These are phyloP conservation scores for Entomortierella lignicola DNA, from an alignment of 192 early-diverging fungal species.

Conservation along the genomic window DNA sequence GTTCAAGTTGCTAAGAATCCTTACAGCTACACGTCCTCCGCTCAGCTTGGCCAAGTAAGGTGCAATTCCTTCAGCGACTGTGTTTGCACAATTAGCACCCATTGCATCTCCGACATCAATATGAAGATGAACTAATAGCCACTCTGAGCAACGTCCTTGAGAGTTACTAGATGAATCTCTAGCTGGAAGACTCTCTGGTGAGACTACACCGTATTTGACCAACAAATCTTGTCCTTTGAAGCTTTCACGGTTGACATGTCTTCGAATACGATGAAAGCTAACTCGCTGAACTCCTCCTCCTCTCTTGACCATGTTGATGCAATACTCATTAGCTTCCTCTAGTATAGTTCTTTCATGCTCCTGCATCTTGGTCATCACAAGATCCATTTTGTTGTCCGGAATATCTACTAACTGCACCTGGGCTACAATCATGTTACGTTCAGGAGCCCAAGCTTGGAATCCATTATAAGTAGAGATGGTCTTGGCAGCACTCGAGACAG, in stretches of 20 bases:
- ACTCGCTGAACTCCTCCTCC: conserved; percentile 76
- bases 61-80: conserved; percentile 77
- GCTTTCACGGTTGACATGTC: conserved; percentile 32
- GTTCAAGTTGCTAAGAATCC: conserved; percentile 78
- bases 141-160: conserved; percentile 50
- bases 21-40: conserved; percentile 68
- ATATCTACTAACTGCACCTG: conserved; percentile 74
- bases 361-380: conserved; percentile 55
- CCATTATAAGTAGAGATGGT: conserved; percentile 67
- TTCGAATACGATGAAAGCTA: conserved; percentile 58
- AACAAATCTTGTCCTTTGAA: conserved; percentile 47
- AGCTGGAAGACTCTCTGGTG: conserved; percentile 13
- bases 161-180: not conserved
- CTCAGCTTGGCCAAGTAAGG: conserved; percentile 66
- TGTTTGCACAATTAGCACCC: conserved; percentile 80
- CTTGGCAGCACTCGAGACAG: conserved; percentile 83
- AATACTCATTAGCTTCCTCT: conserved; percentile 71
- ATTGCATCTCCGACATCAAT: conserved; percentile 85
- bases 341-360: conserved; percentile 55
- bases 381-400: conserved; percentile 53
- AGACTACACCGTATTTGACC: conserved; percentile 38
- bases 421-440: conserved; percentile 78
- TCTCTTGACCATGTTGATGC: conserved; percentile 70
- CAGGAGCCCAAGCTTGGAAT: conserved; percentile 67
- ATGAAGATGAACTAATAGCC: conserved; percentile 81